Evolutionary conservation across 768 basidiomycete species (phyloP).

Genomic region (Sarcomyxa edulis): DNA sequence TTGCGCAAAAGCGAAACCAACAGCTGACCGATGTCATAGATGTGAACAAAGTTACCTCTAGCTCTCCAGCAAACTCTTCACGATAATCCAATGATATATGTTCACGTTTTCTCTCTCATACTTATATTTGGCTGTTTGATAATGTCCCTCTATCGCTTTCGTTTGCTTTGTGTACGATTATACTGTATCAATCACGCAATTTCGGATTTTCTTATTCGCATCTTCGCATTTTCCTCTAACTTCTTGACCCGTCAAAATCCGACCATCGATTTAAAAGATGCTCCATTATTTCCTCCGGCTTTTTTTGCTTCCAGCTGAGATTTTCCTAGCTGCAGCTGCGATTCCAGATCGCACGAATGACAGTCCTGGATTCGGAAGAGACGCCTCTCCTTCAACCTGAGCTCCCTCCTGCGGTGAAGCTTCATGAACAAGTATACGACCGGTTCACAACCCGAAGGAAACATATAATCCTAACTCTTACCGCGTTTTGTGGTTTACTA

Average conservation of each 20-base stretch:
- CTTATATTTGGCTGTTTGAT: too few species aligned
- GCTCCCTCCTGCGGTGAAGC: neutral
- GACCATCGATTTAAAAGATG: too few species aligned
- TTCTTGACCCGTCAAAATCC: too few species aligned
- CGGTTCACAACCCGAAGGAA: conserved; percentile 54
- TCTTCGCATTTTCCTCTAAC: too few species aligned
- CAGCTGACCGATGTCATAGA: conserved; percentile 54
- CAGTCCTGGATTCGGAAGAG: conserved; percentile 1
- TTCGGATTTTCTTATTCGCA: too few species aligned
- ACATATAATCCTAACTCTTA: conserved; percentile 46
- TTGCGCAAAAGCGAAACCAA: conserved; percentile 69
- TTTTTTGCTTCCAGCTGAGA: neutral
- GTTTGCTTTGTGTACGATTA: too few species aligned
- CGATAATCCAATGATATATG: conserved; percentile 9
- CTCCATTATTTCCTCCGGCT: too few species aligned
- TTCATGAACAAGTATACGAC: conserved; percentile 39
- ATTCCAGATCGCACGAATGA: neutral
- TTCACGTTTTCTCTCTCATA: neutral
- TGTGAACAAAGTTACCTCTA: conserved; percentile 24
- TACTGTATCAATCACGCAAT: too few species aligned
- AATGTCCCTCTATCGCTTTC: too few species aligned
- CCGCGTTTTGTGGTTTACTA: conserved; percentile 57
- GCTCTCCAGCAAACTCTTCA: conserved; percentile 14
- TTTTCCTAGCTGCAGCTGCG: neutral
- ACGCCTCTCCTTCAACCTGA: neutral